A percentile compares a stretch with the other conserved stretches of the same genome.
phyloP scores from a whole-genome alignment of 1,139 yeast genomes.

The Taiozyma sp. region DNA sequence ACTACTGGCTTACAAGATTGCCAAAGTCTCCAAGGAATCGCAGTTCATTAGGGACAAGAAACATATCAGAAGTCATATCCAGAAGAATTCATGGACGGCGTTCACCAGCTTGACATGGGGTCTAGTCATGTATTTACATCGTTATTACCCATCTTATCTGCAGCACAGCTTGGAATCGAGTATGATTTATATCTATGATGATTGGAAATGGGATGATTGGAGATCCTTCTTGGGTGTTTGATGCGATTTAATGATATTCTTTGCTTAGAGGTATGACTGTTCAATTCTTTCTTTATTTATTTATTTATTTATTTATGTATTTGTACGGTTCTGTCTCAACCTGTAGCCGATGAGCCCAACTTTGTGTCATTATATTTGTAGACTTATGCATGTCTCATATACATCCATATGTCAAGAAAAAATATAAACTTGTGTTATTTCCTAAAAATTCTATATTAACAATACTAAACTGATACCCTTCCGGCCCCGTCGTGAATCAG shows the following conservation, averaged over 20 bases:
- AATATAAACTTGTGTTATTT: background rate
- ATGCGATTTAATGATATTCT: background rate
- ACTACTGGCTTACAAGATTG: conserved; percentile 23
- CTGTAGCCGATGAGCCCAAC: background rate
- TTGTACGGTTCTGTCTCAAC: background rate
- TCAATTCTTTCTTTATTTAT: background rate
- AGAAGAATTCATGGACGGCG: conserved; percentile 53
- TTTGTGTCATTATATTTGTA: too few relatives aligned
- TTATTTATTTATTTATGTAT: background rate
- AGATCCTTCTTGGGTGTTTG: conserved; percentile 17
- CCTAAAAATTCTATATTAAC: background rate
- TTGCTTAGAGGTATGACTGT: background rate
- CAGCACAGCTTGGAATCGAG: conserved; percentile 67
- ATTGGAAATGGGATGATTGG: conserved; percentile 31
- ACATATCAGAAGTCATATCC: conserved; percentile 31
- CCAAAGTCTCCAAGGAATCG: conserved; percentile 9
- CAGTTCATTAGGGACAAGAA: conserved; percentile 22
- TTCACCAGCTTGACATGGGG: conserved; percentile 78
- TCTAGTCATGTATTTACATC: conserved; percentile 66
- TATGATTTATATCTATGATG: conserved; percentile 69
- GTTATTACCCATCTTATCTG: conserved; percentile 56
- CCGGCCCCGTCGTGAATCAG: background rate
- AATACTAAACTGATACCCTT: background rate
- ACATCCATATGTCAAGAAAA: background rate
- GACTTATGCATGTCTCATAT: too few relatives aligned